These are phyloP conservation scores for Linum lewisii DNA, from an alignment of 345 rosid species.

Conservation along the genomic window DNA sequence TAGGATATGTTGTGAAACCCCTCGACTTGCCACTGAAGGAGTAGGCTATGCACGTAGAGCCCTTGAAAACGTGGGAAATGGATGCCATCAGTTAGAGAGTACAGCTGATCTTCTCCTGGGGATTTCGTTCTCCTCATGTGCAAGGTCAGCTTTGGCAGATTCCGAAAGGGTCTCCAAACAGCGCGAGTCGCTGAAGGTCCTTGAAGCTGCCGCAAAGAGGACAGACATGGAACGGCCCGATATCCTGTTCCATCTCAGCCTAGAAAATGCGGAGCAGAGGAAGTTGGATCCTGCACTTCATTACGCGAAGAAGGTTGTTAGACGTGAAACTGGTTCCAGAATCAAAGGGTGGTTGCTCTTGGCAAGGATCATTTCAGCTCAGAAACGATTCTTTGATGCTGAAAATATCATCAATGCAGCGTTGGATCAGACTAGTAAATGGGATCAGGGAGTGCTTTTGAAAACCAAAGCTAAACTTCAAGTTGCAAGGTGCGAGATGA, in stretches of 20 bases:
- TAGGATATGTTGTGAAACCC: neutral
- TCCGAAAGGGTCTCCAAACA: constrained; percentile 4
- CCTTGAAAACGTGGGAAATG: neutral
- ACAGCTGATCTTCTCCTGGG: neutral
- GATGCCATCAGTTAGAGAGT: neutral
- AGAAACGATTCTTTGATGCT: constrained; percentile 2
- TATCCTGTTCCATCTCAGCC: neutral
- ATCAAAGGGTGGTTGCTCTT: neutral
- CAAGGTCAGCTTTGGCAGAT: constrained; percentile 1
- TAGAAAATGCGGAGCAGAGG: constrained; percentile 10
- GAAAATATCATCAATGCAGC: constrained; percentile 7
- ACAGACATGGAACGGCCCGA: neutral
- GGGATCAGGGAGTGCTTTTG: constrained; percentile 7
- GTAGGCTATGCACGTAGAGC: neutral
- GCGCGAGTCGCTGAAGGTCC: neutral
- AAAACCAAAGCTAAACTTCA: constrained; percentile 7
- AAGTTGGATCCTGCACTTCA: constrained; percentile 1
- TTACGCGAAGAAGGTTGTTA: constrained; percentile 4
- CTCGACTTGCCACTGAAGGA: neutral
- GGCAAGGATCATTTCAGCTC: constrained; percentile 6
- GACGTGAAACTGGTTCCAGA: neutral
- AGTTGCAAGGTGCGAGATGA: neutral
- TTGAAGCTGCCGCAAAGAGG: neutral
- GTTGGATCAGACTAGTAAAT: constrained; percentile 5
- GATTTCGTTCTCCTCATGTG: neutral